A percentile compares a stretch with the other conserved stretches of the same genome.
These are phyloP conservation scores for Aeschynomene evenia DNA, from an alignment of 306 rosid genomes.

Conservation along the genomic window DNA sequence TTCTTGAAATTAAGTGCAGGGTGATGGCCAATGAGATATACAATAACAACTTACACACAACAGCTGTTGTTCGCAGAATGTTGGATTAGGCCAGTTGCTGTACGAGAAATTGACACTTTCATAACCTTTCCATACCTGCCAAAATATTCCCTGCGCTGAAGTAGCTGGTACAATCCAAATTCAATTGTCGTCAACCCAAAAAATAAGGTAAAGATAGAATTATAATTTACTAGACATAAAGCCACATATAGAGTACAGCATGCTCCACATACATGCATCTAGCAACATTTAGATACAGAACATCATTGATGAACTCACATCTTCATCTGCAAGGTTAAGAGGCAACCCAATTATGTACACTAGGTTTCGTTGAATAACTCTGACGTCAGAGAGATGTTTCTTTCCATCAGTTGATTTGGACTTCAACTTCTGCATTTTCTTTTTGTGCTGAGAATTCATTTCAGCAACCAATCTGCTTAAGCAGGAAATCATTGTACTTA, in stretches of 20 bases:
- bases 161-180: slow-evolving; percentile 44
- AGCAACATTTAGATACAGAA: slow-evolving; percentile 22
- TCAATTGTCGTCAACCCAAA: slow-evolving; percentile 4
- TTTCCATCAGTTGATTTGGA: slow-evolving; percentile 46
- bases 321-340: slow-evolving; percentile 52
- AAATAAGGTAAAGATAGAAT: not conserved
- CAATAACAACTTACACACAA: slow-evolving; percentile 50
- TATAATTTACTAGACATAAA: slow-evolving; percentile 2
- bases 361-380: slow-evolving; percentile 55
- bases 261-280: slow-evolving; percentile 24
- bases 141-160: slow-evolving; percentile 51
- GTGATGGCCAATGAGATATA: slow-evolving; percentile 17
- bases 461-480: slow-evolving; percentile 52
- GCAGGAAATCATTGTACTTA: slow-evolving; percentile 2
- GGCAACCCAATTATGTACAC: slow-evolving; percentile 60
- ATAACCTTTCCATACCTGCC: slow-evolving; percentile 57
- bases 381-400: slow-evolving; percentile 53
- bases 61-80: slow-evolving; percentile 54
- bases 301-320: slow-evolving; percentile 39
- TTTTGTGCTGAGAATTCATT: slow-evolving; percentile 46
- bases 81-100: slow-evolving; percentile 50
- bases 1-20: slow-evolving; percentile 6
- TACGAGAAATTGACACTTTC: slow-evolving; percentile 54
- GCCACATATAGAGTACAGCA: not conserved
- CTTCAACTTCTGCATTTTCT: slow-evolving; percentile 48